These are phyloP conservation scores for Vaccinium vitisidaea DNA, from an alignment of 148 eudicot species.

Conservation along the genomic window DNA sequence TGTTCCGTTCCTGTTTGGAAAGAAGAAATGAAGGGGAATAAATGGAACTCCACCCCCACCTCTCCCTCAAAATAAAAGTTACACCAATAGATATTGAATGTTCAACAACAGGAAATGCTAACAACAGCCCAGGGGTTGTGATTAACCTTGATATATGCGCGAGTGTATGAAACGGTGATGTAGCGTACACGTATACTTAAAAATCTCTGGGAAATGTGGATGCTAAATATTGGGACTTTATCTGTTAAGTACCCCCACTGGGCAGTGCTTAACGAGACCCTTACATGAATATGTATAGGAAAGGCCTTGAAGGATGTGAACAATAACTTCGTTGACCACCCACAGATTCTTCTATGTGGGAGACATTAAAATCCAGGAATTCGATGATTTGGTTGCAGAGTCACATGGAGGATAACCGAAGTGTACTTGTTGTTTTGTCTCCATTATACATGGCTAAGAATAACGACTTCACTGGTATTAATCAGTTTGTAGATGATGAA, in stretches of 20 bases:
- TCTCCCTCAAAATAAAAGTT: too few relatives aligned
- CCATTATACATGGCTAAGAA: background rate
- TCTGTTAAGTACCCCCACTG: background rate
- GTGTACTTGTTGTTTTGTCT: background rate
- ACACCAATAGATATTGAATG: background rate
- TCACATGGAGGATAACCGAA: background rate
- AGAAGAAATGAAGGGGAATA: background rate
- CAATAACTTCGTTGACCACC: background rate
- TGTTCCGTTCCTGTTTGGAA: background rate
- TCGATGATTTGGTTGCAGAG: background rate
- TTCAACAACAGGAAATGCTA: background rate
- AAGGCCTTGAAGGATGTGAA: background rate
- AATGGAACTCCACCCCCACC: background rate
- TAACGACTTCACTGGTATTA: background rate
- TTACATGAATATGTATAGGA: background rate
- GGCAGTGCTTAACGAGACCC: background rate
- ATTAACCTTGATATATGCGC: background rate
- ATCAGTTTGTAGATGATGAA: constrained; percentile 1
- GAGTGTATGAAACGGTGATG: background rate
- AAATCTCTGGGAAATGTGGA: background rate
- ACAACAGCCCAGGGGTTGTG: background rate
- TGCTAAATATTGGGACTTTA: background rate
- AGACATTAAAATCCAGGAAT: background rate
- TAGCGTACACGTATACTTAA: background rate
- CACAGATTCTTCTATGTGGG: background rate